Evolutionary conservation across 2,329 filamentous ascomycete genomes (phyloP), one percentile per base, ranked within the genome.

Genomic region (Penicillium sp.): DNA sequence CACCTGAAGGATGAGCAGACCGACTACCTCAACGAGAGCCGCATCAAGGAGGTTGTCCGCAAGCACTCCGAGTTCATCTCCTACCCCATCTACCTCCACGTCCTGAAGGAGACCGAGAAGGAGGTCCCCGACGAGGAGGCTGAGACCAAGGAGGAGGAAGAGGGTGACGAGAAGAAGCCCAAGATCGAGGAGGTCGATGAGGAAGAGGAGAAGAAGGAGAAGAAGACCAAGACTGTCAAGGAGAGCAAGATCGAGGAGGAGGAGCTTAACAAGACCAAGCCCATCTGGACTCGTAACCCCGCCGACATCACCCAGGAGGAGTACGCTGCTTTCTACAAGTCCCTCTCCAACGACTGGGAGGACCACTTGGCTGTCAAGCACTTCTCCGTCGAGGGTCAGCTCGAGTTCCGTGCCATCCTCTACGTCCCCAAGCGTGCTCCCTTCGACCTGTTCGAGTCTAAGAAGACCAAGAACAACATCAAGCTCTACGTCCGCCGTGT

Each of bases 401-500:
- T 98, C 62, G 93, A 98, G 79, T 98, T 98, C 89, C 91, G 91
- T 61, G 93, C 93, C 62, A 95, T 98, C 75, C 89, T 98, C 72
- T 98, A 93, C 80, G 91, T 98, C 48, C 93, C 93, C 72, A 97
- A 98, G 88, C 91, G 93, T 68, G 93, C 93, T 75, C 93, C 93
- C 66, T 98, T 98, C 75, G 93, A 98, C 71, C 87, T 98, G 57
- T 98, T 98, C 74, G 93, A 98, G 87, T 96, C 91, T 72, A 98
- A 98, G 88, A 95, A 96, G 87, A 96, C 91, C 72, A 98, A 98
- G 89, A 98, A 97, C 87, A 98, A 98, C 87, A 97, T 98, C 84
- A 98, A 98, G 86, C 85, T 98, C 66, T 98, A 98, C 78, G 93
- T 98, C 69, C 91, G 93, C 74, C 93, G 93, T 73, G 93, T 98